A percentile compares a stretch with the other conserved stretches of the same genome.
These are phyloP conservation scores for Phytophthora sp. DNA, from an alignment of 352 stramenopile genomes.

Conservation along the genomic window DNA sequence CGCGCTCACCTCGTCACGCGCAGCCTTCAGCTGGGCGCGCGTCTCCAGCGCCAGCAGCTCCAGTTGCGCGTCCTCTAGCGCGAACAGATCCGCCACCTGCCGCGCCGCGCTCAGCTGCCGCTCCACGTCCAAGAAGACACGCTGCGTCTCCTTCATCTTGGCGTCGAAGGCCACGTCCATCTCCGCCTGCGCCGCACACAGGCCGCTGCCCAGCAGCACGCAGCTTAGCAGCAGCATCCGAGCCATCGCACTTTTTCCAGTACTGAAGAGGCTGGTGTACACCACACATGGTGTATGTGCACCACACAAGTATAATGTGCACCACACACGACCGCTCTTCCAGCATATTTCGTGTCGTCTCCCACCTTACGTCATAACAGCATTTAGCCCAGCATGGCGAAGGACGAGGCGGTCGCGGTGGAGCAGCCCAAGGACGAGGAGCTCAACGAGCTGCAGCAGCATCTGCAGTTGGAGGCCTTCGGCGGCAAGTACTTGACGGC, in stretches of 20 bases:
- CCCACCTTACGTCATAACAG: no score
- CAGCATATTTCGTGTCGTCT: neutral
- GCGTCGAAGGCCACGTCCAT: neutral
- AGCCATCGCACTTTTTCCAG: neutral
- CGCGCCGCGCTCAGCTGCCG: slow-evolving; percentile 25
- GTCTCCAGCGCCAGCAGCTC: slow-evolving; percentile 28
- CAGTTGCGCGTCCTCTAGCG: slow-evolving; percentile 26
- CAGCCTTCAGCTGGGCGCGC: slow-evolving; percentile 6
- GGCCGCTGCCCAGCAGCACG: slow-evolving; percentile 23
- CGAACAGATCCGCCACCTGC: slow-evolving; percentile 28
- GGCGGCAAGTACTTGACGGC: slow-evolving; percentile 78
- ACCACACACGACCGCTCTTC: neutral
- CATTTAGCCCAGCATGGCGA: slow-evolving; percentile 39
- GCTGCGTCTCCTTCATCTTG: slow-evolving; percentile 20
- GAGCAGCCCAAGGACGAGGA: slow-evolving; percentile 55
- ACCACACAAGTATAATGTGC: no score
- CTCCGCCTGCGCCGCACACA: neutral
- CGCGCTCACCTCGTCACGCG: slow-evolving; percentile 10
- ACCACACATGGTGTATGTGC: no score
- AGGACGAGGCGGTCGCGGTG: slow-evolving; percentile 24
- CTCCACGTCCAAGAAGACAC: slow-evolving; percentile 14
- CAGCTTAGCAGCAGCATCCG: neutral
- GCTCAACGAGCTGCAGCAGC: slow-evolving; percentile 66
- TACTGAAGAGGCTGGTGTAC: neutral
- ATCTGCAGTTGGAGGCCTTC: slow-evolving; percentile 74